Percentiles rank a stretch among this genome's conserved stretches.
Conservation (phyloP, 768 basidiomycete species). For the Nidularia sp. region DNA sequence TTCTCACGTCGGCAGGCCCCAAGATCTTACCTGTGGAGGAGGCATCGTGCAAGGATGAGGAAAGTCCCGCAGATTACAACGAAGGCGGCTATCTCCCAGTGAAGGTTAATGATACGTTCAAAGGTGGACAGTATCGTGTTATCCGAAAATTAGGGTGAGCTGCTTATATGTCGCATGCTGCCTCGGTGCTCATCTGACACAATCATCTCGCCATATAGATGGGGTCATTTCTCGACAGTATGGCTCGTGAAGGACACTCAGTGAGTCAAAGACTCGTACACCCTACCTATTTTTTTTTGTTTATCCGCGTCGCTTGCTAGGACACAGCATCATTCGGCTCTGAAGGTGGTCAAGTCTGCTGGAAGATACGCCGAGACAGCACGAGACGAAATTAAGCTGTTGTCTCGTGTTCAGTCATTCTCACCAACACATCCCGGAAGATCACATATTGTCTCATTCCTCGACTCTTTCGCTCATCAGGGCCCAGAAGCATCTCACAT, state of each 20-base stretch:
- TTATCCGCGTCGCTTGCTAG: conserved; percentile 30
- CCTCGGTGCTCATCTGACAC: conserved; percentile 16
- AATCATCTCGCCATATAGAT: conserved; percentile 40
- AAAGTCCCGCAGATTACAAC: conserved; percentile 82
- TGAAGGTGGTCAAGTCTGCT: conserved; percentile 95
- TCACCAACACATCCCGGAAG: conserved; percentile 78
- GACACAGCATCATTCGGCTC: conserved; percentile 72
- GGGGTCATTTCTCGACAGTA: conserved; percentile 95
- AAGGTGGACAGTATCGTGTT: conserved; percentile 78
- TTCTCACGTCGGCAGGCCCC: conserved; percentile 60
- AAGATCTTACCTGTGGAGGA: conserved; percentile 72
- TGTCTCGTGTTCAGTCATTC: conserved; percentile 67
- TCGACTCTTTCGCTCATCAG: conserved; percentile 83
- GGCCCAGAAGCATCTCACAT: conserved; percentile 74
- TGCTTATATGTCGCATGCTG: conserved; percentile 5
- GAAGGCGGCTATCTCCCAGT: conserved; percentile 78
- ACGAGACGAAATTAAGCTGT: conserved; percentile 91
- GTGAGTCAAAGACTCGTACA: conserved; percentile 38
- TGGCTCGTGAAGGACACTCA: conserved; percentile 81
- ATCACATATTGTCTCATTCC: conserved; percentile 79
- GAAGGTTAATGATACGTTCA: conserved; percentile 80
- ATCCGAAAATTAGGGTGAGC: conserved; percentile 85
- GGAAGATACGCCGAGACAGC: conserved; percentile 95
- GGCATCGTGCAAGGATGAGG: conserved; percentile 68
- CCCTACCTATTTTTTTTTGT: conserved; percentile 6